Evolutionary conservation across 371 early-diverging fungal species (phyloP).

Genomic region (Mucor velutinosus): DNA sequence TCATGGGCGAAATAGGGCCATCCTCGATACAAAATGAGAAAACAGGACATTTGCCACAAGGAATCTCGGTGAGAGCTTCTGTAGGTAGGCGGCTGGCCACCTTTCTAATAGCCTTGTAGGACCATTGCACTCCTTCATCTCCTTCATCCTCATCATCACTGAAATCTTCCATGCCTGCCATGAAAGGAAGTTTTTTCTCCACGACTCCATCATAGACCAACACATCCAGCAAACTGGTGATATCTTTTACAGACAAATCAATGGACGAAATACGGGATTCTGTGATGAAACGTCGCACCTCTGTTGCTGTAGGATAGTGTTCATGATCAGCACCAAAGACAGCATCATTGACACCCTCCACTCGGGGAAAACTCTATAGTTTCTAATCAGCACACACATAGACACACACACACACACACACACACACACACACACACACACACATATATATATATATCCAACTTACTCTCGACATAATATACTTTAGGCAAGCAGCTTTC

Average conservation of each 20-base stretch:
- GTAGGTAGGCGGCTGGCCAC: conserved; percentile 46
- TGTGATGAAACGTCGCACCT: conserved; percentile 72
- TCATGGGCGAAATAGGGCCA: conserved; percentile 77
- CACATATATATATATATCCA: neutral
- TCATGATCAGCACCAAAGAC: conserved; percentile 60
- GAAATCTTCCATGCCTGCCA: conserved; percentile 53
- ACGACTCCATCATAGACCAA: conserved; percentile 91
- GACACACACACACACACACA: neutral
- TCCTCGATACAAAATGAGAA: conserved; percentile 69
- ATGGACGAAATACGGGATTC: conserved; percentile 76
- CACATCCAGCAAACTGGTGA: conserved; percentile 81
- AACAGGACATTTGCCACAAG: conserved; percentile 86
- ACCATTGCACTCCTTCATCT: conserved; percentile 58
- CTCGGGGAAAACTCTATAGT: conserved; percentile 67
- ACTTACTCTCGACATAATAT: conserved; percentile 69
- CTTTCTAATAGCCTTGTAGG: conserved; percentile 74
- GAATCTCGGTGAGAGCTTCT: conserved; percentile 72
- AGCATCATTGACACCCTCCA: conserved; percentile 46
- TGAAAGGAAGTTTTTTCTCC: conserved; percentile 62
- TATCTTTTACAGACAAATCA: conserved; percentile 74
- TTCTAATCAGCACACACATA: neutral
- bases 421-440: neutral
- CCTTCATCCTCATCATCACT: conserved; percentile 60
- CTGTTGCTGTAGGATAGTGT: conserved; percentile 74
- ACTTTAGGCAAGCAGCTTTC: conserved; percentile 74